Percentiles rank a stretch among this genome's conserved stretches.
Evolutionary conservation across 2,329 filamentous ascomycete genomes (phyloP).

Genomic region (Knoxdaviesia capensis): DNA sequence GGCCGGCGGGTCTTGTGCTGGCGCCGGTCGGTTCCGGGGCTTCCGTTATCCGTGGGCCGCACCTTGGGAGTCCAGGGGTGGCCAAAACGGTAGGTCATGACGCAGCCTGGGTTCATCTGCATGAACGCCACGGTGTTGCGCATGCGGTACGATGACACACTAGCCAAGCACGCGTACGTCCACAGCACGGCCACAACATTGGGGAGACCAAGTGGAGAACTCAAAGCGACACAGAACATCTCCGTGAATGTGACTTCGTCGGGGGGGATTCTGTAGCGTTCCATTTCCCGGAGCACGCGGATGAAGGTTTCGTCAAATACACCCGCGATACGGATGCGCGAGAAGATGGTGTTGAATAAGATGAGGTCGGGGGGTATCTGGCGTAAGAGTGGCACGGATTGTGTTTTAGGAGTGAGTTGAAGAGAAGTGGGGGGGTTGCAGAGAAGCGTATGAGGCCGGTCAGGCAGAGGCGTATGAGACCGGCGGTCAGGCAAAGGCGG

Average conservation of each 20-base stretch:
- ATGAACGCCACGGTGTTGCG: conserved; percentile 8
- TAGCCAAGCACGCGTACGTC: conserved; percentile 12
- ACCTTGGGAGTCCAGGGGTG: neutral
- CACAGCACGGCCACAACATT: conserved; percentile 13
- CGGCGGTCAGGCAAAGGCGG: too few relatives aligned
- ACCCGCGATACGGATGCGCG: conserved; percentile 1
- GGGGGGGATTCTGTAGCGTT: neutral
- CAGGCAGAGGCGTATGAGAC: too few relatives aligned
- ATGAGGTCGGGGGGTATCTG: neutral
- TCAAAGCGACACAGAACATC: neutral
- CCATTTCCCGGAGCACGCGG: neutral
- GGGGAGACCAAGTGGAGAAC: conserved; percentile 4
- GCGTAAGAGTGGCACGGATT: too few relatives aligned
- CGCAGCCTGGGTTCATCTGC: conserved; percentile 3
- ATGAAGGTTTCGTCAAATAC: neutral
- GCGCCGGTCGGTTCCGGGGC: too few relatives aligned
- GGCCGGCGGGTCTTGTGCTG: neutral
- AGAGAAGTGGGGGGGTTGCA: neutral
- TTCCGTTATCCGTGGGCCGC: neutral
- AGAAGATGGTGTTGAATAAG: conserved; percentile 3
- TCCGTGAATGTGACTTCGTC: conserved; percentile 2
- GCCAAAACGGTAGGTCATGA: neutral
- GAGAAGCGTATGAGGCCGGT: neutral
- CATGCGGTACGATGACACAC: conserved; percentile 10
- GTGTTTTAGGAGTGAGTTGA: neutral